Conservation (phyloP, 2,329 filamentous ascomycete genomes). For the Hymenoscyphus albidus region DNA sequence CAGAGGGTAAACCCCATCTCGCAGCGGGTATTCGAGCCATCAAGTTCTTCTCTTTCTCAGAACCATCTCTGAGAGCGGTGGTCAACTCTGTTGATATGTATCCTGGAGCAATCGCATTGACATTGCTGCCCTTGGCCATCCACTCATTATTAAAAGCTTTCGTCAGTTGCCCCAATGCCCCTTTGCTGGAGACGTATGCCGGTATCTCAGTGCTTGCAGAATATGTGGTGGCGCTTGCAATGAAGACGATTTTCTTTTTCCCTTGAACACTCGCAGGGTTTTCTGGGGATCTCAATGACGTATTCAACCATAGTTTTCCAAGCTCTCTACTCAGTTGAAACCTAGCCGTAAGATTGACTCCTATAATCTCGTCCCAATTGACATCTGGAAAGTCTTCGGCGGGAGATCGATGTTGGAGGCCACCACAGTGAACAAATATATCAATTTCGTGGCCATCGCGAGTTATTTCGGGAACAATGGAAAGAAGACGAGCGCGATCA, state of each 20-base stretch:
- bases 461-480: slow-evolving; percentile 34
- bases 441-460: slow-evolving; percentile 41
- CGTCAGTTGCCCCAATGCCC: slow-evolving; percentile 50
- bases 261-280: background rate
- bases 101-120: slow-evolving; percentile 82
- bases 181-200: slow-evolving; percentile 20
- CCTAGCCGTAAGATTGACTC: slow-evolving; percentile 34
- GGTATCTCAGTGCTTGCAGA: slow-evolving; percentile 13
- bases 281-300: background rate
- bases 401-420: slow-evolving; percentile 32
- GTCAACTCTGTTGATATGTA: slow-evolving; percentile 93
- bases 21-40: slow-evolving; percentile 74
- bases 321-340: slow-evolving; percentile 19
- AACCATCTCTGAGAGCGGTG: slow-evolving; percentile 67
- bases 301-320: slow-evolving; percentile 19
- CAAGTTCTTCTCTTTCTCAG: slow-evolving; percentile 65
- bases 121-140: slow-evolving; percentile 67
- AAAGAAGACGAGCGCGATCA: slow-evolving; percentile 7
- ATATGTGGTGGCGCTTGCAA: slow-evolving; percentile 18
- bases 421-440: slow-evolving; percentile 42
- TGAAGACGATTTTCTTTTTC: slow-evolving; percentile 21
- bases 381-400: slow-evolving; percentile 36
- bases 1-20: slow-evolving; percentile 76
- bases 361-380: slow-evolving; percentile 36
- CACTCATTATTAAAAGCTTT: slow-evolving; percentile 84